phyloP scores from a whole-genome alignment of 768 basidiomycete genomes.

The Suillus luteus region DNA sequence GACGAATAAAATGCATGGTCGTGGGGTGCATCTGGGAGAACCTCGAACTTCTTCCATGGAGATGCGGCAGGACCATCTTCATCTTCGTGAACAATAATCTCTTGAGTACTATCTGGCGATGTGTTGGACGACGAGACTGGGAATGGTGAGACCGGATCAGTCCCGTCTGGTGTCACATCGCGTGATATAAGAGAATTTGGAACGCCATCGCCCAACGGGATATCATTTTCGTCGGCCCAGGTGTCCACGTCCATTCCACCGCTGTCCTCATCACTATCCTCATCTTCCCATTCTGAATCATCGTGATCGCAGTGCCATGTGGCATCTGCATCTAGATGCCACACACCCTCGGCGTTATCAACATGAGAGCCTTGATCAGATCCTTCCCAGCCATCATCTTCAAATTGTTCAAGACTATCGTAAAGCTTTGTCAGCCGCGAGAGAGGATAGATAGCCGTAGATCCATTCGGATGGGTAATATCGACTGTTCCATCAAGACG shows the following conservation, averaged over 20 bases:
- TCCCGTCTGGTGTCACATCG: slow-evolving; percentile 22
- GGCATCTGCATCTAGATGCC: slow-evolving; percentile 45
- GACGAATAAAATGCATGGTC: slow-evolving; percentile 83
- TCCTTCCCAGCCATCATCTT: slow-evolving; percentile 64
- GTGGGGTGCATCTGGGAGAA: slow-evolving; percentile 69
- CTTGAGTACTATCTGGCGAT: slow-evolving; percentile 36
- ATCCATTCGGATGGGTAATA: slow-evolving; percentile 66
- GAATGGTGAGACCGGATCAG: slow-evolving; percentile 27
- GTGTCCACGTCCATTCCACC: slow-evolving; percentile 39
- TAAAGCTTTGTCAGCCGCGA: slow-evolving; percentile 74
- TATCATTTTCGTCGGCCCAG: slow-evolving; percentile 29
- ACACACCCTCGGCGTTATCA: slow-evolving; percentile 43
- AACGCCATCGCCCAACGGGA: slow-evolving; percentile 22
- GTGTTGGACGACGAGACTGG: slow-evolving; percentile 30
- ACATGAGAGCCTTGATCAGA: slow-evolving; percentile 41
- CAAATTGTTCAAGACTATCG: slow-evolving; percentile 80
- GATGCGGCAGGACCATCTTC: slow-evolving; percentile 39
- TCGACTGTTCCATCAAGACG: slow-evolving; percentile 72
- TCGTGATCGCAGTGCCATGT: slow-evolving; percentile 30
- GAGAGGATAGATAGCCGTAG: slow-evolving; percentile 53
- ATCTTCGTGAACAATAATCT: slow-evolving; percentile 28
- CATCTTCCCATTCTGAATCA: slow-evolving; percentile 36
- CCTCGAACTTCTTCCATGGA: slow-evolving; percentile 80
- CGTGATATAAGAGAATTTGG: slow-evolving; percentile 19
- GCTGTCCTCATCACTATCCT: slow-evolving; percentile 33